These are phyloP conservation scores for Epichloe gansuensis DNA, from an alignment of 2,329 filamentous ascomycete genomes.

Conservation along the genomic window DNA sequence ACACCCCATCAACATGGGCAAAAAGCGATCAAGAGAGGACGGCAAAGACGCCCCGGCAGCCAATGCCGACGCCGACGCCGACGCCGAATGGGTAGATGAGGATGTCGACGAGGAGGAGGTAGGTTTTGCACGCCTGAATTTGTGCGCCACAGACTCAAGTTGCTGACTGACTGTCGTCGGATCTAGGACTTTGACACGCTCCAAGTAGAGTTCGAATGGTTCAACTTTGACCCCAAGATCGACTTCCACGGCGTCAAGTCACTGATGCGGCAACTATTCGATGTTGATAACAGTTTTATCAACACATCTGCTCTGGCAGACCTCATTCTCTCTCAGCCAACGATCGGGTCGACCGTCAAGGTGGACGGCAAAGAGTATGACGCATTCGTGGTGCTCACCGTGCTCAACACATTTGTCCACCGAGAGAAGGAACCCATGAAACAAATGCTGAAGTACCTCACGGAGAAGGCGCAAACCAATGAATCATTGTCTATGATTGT, in stretches of 20 bases:
- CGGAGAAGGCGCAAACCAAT: constrained; percentile 40
- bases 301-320: constrained; percentile 80
- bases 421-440: constrained; percentile 61
- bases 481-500: constrained; percentile 44
- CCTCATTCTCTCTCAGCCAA: constrained; percentile 73
- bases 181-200: constrained; percentile 76
- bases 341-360: constrained; percentile 89
- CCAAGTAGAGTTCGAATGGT: constrained; percentile 97
- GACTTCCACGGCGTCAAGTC: constrained; percentile 94
- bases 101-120: constrained; percentile 44
- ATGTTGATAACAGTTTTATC: constrained; percentile 74
- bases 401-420: constrained; percentile 72
- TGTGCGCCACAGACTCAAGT: not conserved
- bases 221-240: constrained; percentile 78
- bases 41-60: constrained; percentile 26
- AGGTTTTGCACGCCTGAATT: constrained; percentile 5
- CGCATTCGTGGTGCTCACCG: constrained; percentile 83
- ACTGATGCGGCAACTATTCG: constrained; percentile 81
- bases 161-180: constrained; percentile 1
- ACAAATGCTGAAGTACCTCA: constrained; percentile 60
- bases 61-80: constrained; percentile 30
- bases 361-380: constrained; percentile 91
- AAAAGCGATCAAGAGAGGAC: constrained; percentile 39
- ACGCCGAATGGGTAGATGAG: constrained; percentile 36
- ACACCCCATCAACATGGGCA: constrained; percentile 28